Percentiles rank a stretch among this genome's conserved stretches.
Conservation (phyloP, 805 yeast species). For the Candida xiaguanensis region DNA sequence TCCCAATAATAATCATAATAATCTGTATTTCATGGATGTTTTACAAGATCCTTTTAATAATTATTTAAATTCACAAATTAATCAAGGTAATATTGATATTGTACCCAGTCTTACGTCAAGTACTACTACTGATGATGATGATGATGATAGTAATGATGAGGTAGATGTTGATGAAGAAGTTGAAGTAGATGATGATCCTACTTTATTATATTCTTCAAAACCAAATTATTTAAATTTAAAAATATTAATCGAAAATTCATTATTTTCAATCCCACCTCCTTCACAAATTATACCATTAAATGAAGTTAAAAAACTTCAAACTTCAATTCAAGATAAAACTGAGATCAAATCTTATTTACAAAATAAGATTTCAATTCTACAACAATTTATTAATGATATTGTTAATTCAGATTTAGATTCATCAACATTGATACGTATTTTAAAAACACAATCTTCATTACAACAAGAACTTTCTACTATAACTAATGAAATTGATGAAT, state of each 20-base stretch:
- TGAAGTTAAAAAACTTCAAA: conserved; percentile 25
- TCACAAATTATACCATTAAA: conserved; percentile 20
- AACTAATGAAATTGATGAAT: conserved; percentile 25
- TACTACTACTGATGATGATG: conserved; percentile 5
- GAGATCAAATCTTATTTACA: conserved; percentile 29
- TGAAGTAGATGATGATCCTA: conserved; percentile 7
- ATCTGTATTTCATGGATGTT: conserved; percentile 15
- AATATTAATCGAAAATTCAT: conserved; percentile 43
- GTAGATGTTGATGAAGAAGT: conserved; percentile 5
- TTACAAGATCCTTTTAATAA: conserved; percentile 29
- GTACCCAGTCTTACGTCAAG: conserved; percentile 4
- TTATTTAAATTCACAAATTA: conserved; percentile 30
- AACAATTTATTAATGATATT: conserved; percentile 29
- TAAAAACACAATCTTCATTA: conserved; percentile 29
- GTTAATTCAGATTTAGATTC: conserved; percentile 24
- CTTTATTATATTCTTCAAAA: conserved; percentile 14
- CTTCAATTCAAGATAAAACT: conserved; percentile 23
- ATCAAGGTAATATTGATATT: conserved; percentile 20
- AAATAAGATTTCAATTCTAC: conserved; percentile 28
- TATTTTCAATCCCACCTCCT: conserved; percentile 25
- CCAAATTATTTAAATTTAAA: conserved; percentile 37
- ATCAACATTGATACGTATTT: conserved; percentile 24
- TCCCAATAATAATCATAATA: too few relatives aligned
- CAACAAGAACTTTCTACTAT: conserved; percentile 26
- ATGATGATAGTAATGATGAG: too few relatives aligned